A percentile compares a stretch with the other conserved stretches of the same genome.
These are phyloP conservation scores for Citrus australasica DNA, from an alignment of 345 rosid genomes.

Conservation along the genomic window DNA sequence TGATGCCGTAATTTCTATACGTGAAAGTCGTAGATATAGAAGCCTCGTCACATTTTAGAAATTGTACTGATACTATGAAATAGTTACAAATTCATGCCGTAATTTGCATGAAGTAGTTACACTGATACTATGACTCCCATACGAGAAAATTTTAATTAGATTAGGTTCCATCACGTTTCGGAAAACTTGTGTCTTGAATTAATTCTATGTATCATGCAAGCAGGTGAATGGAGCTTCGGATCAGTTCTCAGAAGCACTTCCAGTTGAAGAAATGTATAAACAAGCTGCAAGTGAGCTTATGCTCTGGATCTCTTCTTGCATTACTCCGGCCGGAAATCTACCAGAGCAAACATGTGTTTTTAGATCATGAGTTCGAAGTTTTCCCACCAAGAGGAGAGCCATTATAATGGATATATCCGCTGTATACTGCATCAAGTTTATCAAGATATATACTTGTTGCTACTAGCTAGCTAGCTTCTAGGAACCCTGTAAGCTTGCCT, in stretches of 20 bases:
- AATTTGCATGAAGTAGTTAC: no score
- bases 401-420: not conserved
- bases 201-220: not conserved
- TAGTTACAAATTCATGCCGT: no score
- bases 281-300: slow-evolving; percentile 61
- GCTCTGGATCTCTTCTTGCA: slow-evolving; percentile 36
- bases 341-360: not conserved
- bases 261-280: slow-evolving; percentile 46
- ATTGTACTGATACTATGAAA: no score
- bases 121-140: no score
- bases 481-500: no score
- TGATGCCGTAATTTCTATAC: no score
- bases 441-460: no score
- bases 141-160: no score
- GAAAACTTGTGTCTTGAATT: not conserved
- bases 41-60: no score
- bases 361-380: not conserved
- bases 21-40: no score
- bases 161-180: no score
- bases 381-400: not conserved
- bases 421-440: not conserved
- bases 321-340: not conserved
- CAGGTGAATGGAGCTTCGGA: slow-evolving; percentile 33
- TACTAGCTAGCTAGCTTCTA: no score
- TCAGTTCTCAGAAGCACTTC: slow-evolving; percentile 35